A percentile compares a stretch with the other conserved stretches of the same genome.
phyloP scores from a whole-genome alignment of 331 rosid species.

The Quercus tomentella region DNA sequence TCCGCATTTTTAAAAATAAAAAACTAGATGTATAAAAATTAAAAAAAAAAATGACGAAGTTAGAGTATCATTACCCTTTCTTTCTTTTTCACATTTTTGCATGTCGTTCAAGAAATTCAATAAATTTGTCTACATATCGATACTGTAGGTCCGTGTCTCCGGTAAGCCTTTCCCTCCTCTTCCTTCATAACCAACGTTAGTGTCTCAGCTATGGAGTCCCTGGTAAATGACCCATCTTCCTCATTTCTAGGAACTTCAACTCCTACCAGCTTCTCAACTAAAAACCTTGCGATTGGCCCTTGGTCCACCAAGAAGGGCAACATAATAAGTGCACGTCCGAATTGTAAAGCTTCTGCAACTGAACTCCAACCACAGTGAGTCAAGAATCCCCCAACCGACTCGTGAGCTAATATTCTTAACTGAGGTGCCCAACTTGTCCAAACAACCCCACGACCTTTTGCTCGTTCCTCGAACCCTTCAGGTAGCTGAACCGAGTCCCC shows the following conservation, averaged over 20 bases:
- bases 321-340: constrained; percentile 20
- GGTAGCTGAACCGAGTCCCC: constrained; percentile 4
- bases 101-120: neutral
- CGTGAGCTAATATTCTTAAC: constrained; percentile 27
- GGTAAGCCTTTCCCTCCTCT: constrained; percentile 30
- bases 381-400: constrained; percentile 32
- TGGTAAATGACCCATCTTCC: constrained; percentile 23
- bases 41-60: too few species aligned
- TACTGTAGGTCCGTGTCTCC: constrained; percentile 18
- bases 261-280: constrained; percentile 29
- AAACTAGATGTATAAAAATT: too few species aligned
- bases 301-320: constrained; percentile 29
- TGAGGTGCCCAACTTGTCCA: constrained; percentile 42
- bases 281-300: constrained; percentile 20
- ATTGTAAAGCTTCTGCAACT: constrained; percentile 26
- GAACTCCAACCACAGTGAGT: constrained; percentile 45
- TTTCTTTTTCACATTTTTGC: too few species aligned
- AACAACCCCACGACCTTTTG: constrained; percentile 25
- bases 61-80: too few species aligned
- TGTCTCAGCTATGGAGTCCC: constrained; percentile 26
- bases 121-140: constrained; percentile 16
- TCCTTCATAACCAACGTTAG: constrained; percentile 23
- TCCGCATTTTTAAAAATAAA: too few species aligned
- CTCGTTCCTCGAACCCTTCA: constrained; percentile 34
- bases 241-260: constrained; percentile 31